Evolutionary conservation across 192 early-diverging fungal genomes (phyloP), one percentile per base, ranked within the genome.

Genomic region (Backusella tarrabulga): DNA sequence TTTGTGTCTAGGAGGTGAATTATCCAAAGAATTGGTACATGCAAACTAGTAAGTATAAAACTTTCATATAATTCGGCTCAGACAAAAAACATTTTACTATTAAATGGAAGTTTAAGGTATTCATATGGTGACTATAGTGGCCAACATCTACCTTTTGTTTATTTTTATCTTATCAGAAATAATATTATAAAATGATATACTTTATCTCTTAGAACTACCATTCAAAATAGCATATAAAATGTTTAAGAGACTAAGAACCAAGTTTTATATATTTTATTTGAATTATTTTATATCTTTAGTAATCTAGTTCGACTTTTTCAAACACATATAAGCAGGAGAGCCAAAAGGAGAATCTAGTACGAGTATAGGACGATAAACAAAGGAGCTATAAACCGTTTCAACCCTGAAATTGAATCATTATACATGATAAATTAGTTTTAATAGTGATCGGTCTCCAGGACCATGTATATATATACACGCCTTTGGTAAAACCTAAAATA

Each of bases 211-310:
- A 11, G n/a, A 56, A 29, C 23, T 56, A 21, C 0, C 12, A 11
- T 19, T 3, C 42, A 14, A 63, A 26, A 63, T 29, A 3, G 2
- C 32, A 32, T 32, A 26, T 63, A 29, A 63, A 63, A 63, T 29
- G 26, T 63, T 63, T 63, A 63, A 63, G 56, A 63, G 56, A 63
- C 56, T 63, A 63, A 63, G 56, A 26, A 12, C 56, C 56, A 29
- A 29, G 1, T 63, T 63, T 29, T 63, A 29, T 63, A 29, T 23
- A 29, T 63, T 29, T 29, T 63, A 29, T 63, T 63, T 63, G 21
- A 11, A 63, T 63, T 63, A 63, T 63, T 63, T 63, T 63, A 63
- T 63, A 63, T 14, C 56, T 54, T 54, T 63, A 63, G 56, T 29
- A 63, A 29, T 29, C 26, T 12, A 63, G 4, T 23, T 63, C 23